A percentile compares a stretch with the other conserved stretches of the same genome.
Conservation (phyloP, 2,329 filamentous ascomycete species). For the Fusarium sp. region DNA sequence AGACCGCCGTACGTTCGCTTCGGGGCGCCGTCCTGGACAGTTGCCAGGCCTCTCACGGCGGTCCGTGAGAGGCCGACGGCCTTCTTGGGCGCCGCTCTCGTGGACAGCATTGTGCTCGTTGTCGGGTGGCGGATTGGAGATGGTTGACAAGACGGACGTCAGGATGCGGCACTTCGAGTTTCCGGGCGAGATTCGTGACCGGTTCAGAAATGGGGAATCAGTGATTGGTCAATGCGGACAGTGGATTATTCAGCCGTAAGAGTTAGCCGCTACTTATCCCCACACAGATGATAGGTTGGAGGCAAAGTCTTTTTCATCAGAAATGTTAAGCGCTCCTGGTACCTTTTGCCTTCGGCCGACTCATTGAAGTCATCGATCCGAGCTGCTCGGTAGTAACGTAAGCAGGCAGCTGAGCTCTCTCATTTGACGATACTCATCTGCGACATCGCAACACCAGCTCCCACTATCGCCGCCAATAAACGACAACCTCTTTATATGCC, state of each 20-base stretch:
- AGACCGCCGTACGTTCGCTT: constrained; percentile 86
- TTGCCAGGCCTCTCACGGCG: constrained; percentile 78
- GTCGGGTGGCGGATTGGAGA: constrained; percentile 48
- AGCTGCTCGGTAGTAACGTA: constrained; percentile 27
- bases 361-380: constrained; percentile 45
- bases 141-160: constrained; percentile 44
- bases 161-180: constrained; percentile 54
- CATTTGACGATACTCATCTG: constrained; percentile 23
- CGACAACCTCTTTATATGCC: constrained; percentile 10
- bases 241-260: constrained; percentile 43
- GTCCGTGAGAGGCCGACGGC: constrained; percentile 57
- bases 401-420: constrained; percentile 19
- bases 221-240: constrained; percentile 57
- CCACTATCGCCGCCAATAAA: constrained; percentile 7
- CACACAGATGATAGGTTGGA: accelerated
- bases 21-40: constrained; percentile 78
- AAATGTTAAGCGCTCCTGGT: constrained; percentile 27
- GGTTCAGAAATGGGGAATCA: constrained; percentile 51
- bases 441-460: constrained; percentile 32
- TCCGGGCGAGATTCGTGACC: constrained; percentile 48
- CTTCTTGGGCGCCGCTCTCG: constrained; percentile 56
- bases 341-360: constrained; percentile 18
- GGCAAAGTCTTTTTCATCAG: constrained; percentile 34
- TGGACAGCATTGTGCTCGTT: constrained; percentile 58
- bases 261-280: constrained; percentile 47